These are phyloP conservation scores for Beauveria brongniartii DNA, from an alignment of 2,329 filamentous ascomycete genomes.

Conservation along the genomic window DNA sequence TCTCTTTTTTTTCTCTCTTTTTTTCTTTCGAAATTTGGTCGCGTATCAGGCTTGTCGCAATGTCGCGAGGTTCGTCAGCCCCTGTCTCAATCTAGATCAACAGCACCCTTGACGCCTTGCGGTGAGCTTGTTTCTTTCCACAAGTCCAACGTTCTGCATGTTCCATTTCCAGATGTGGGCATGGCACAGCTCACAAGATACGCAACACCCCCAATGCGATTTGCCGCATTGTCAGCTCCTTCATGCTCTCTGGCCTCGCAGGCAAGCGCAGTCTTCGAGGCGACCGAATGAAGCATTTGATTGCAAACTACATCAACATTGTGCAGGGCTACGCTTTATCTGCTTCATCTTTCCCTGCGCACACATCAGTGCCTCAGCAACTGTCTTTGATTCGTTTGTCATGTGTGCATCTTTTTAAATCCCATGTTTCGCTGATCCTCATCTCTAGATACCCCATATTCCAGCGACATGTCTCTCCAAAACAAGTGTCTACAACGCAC, in stretches of 20 bases:
- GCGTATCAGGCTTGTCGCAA: neutral
- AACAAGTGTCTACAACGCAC: too few species aligned
- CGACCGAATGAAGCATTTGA: too few species aligned
- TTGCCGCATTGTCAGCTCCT: neutral
- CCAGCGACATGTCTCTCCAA: neutral
- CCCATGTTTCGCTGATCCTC: slow-evolving; percentile 17
- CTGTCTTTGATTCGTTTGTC: slow-evolving; percentile 3
- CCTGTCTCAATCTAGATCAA: neutral
- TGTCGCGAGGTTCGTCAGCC: neutral
- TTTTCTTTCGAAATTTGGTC: too few species aligned
- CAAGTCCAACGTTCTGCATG: too few species aligned
- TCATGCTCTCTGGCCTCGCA: neutral
- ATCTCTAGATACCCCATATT: slow-evolving; percentile 12
- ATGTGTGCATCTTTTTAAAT: slow-evolving; percentile 5
- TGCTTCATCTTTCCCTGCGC: too few species aligned
- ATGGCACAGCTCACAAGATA: neutral
- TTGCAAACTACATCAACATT: too few species aligned
- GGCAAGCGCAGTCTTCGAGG: neutral
- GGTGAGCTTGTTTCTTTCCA: too few species aligned
- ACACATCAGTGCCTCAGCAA: too few species aligned
- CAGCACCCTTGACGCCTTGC: neutral
- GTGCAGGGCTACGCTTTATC: too few species aligned
- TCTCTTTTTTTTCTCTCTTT: too few species aligned
- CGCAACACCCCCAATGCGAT: neutral
- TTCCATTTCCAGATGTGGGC: neutral